phyloP scores from a whole-genome alignment of 1,284 basidiomycete genomes.

The Puccinia polysora region DNA sequence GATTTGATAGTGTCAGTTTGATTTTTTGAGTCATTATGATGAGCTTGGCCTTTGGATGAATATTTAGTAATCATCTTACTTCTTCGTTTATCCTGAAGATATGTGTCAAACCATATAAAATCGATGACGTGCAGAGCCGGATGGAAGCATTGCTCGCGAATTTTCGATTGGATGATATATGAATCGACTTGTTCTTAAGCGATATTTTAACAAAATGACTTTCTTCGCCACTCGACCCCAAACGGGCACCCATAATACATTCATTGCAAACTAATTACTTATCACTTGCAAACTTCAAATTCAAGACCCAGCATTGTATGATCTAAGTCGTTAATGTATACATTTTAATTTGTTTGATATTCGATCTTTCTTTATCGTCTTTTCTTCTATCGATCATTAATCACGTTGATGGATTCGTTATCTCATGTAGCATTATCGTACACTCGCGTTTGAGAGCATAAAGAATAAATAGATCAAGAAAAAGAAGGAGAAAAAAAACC shows the following conservation, averaged over 20 bases:
- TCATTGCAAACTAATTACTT: neutral
- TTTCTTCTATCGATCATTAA: too few species aligned
- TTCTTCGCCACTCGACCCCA: neutral
- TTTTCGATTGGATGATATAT: conserved; percentile 2
- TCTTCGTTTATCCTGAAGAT: conserved; percentile 15
- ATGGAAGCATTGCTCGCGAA: conserved; percentile 38
- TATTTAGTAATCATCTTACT: neutral
- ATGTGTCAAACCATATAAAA: conserved; percentile 42
- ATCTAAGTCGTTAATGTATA: neutral
- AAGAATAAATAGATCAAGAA: too few species aligned
- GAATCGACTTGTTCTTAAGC: too few species aligned
- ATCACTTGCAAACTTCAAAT: neutral
- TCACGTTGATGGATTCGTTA: too few species aligned
- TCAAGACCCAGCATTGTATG: neutral
- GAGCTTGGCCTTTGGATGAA: neutral
- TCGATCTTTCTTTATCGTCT: too few species aligned
- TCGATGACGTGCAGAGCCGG: conserved; percentile 38
- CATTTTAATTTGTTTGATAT: too few species aligned
- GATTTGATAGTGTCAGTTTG: conserved; percentile 32
- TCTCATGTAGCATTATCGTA: too few species aligned
- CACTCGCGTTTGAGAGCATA: too few species aligned
- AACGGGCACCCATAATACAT: neutral
- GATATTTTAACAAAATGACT: neutral
- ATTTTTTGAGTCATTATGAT: neutral
- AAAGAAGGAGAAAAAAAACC: too few species aligned